phyloP scores from a whole-genome alignment of 1,284 basidiomycete genomes.

The Ceratobasidium sp. region DNA sequence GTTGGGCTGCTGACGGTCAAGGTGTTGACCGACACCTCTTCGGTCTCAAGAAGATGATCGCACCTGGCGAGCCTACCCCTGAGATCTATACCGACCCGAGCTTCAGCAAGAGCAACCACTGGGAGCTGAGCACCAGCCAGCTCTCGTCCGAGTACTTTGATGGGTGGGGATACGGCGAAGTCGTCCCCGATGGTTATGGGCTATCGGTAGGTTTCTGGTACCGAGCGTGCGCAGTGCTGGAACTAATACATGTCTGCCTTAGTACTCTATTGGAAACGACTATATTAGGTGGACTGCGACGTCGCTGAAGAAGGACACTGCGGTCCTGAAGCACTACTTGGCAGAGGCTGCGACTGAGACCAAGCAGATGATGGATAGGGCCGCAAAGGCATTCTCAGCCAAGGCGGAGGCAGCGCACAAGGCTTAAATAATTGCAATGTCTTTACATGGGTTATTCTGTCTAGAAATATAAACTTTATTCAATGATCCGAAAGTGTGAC shows the following conservation, averaged over 20 bases:
- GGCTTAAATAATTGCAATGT: background rate
- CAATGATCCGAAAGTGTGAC: background rate
- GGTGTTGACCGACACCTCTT: conserved; percentile 98
- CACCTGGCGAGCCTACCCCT: conserved; percentile 79
- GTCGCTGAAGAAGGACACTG: conserved; percentile 76
- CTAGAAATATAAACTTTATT: no score
- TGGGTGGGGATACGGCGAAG: conserved; percentile 98
- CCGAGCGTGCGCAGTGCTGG: background rate
- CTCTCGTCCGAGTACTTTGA: conserved; percentile 87
- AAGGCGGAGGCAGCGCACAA: conserved; percentile 25
- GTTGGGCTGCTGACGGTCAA: conserved; percentile 93
- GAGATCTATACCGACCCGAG: conserved; percentile 84
- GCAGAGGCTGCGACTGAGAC: conserved; percentile 85
- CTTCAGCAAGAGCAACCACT: conserved; percentile 81
- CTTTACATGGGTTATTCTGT: no score
- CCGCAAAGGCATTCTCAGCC: conserved; percentile 54
- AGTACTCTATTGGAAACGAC: conserved; percentile 89
- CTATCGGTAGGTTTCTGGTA: conserved; percentile 63
- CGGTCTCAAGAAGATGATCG: conserved; percentile 88
- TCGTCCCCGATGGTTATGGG: conserved; percentile 94
- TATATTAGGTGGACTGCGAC: conserved; percentile 96
- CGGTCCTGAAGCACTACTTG: conserved; percentile 77
- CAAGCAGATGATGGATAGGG: conserved; percentile 79
- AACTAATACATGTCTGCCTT: background rate
- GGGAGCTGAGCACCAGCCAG: conserved; percentile 94